Evolutionary conservation across 768 basidiomycete genomes (phyloP), one percentile per base, ranked within the genome.

Genomic region (Leccinum boreale): DNA sequence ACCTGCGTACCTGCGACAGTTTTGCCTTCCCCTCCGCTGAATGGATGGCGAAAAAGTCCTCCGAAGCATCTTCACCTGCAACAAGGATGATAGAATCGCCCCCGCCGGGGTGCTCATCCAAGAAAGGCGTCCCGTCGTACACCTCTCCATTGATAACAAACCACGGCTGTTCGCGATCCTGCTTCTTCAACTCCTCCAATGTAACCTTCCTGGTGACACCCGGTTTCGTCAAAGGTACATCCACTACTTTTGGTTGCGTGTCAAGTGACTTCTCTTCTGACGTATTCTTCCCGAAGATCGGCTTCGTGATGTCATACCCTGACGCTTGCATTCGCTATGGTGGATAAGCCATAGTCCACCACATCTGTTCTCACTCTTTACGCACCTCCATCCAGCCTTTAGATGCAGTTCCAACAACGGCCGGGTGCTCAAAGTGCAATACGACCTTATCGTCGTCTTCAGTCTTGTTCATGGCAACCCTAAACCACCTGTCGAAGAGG

Each of bases 31-130:
- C 82, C 56, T 81, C 80, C 9, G 74, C 67, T n/a, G 80, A 82
- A 67, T 85, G 85, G 53, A 86, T 85, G 0, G 83, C 81, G 67
- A 85, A 74, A 67, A 86, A 87, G 58, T 87, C 85, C 14, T 86
- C 85, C 1, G 83, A 81, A 3, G 81, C 80, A 59, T 87, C 85
- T 59, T 84, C 75, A 0, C 84, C 84, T 1, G 83, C 83, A 10
- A 81, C 78, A 19, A 81, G 71, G 14, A 74, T 68, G 55, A 86
- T 87, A 2, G 81, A 81, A 54, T 82, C 77, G 0, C 75, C 71
- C 1, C 85, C 84, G 7, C 84, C 85, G 0, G 85, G 85, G 63
- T 87, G 85, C 14, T 81, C 80, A 5, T 77, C 71, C 45, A 85
- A 69, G 61, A 78, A 85, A 7, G 63, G 66, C 0, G 80, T 80